Evolutionary conservation across 768 basidiomycete species (phyloP), one percentile per base, ranked within the genome.

Genomic region (Trametes meyenii): DNA sequence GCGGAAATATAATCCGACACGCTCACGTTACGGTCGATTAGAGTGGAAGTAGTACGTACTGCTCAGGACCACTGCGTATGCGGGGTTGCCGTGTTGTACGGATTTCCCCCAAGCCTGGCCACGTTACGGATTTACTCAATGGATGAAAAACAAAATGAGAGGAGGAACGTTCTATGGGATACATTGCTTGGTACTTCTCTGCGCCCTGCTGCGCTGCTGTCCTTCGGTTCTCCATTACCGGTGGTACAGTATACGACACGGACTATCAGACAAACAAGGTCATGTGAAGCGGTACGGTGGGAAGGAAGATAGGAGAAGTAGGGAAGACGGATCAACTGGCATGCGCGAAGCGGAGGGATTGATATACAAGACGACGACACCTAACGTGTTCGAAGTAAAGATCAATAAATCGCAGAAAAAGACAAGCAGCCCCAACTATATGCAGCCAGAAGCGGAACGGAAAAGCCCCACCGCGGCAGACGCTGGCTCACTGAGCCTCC

Each of bases 131-230:
- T n/a, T n/a, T n/a, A n/a, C n/a, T n/a, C n/a, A n/a, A n/a, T n/a
- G n/a, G n/a, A n/a, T n/a, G n/a, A n/a, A n/a, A n/a, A n/a, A n/a
- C n/a, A n/a, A n/a, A n/a, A n/a, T n/a, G n/a, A n/a, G n/a, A n/a
- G n/a, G n/a, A 24, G 48, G 40, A 17, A 42, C 14, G 52, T 33
- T 58, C 55, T 62, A 62, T 35, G 56, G 55, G 61, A 62, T 62
- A 62, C 61, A 62, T 62, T 42, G 61, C 39, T 62, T 58, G 50
- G 50, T 62, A 58, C 56, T 58, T 58, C 56, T 62, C 44, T 42
- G 55, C 61, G 55, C 55, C 50, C 39, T 45, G 33, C 38, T 38
- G 26, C 51, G 55, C 49, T 29, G 56, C 55, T 46, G 55, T 62
- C 55, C 55, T 62, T 57, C 55, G 50, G 26, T n/a, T 38, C 50